Evolutionary conservation across 768 basidiomycete species (phyloP).

Genomic region (Harrya chromipes): DNA sequence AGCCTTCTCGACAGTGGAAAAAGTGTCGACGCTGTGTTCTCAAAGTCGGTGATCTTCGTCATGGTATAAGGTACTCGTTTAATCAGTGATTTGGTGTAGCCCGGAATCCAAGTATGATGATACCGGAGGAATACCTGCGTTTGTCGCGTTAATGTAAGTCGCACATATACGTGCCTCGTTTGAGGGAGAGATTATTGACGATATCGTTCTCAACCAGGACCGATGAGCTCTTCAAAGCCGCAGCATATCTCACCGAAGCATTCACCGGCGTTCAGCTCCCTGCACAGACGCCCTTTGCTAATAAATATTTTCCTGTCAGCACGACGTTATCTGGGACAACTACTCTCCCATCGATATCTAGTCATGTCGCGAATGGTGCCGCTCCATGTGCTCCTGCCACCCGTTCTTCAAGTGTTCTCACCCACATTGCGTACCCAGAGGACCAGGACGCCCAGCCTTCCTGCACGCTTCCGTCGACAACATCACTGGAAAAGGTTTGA

Average conservation of each 20-base stretch:
- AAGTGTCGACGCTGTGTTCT: constrained; percentile 43
- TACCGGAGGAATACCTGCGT: constrained; percentile 64
- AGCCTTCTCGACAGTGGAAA: constrained; percentile 70
- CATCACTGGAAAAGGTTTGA: background rate
- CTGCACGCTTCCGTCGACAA: background rate
- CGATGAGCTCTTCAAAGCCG: constrained; percentile 75
- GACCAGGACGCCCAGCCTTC: background rate
- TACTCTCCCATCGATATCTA: background rate
- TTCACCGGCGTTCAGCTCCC: constrained; percentile 36
- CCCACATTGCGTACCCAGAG: constrained; percentile 18
- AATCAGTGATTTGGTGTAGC: constrained; percentile 29
- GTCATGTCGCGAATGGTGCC: background rate
- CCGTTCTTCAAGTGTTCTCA: constrained; percentile 24
- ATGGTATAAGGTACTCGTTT: background rate
- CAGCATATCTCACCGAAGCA: constrained; percentile 72
- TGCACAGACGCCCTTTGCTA: background rate
- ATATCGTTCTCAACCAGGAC: constrained; percentile 39
- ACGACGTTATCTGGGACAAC: background rate
- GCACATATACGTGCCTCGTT: background rate
- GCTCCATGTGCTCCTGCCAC: constrained; percentile 1
- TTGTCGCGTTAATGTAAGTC: constrained; percentile 64
- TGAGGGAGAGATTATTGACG: constrained; percentile 1
- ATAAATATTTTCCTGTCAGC: constrained; percentile 11
- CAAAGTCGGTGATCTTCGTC: constrained; percentile 37
- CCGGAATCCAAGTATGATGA: constrained; percentile 64